Percentiles rank a stretch among this genome's conserved stretches.
These are phyloP conservation scores for Phytophthora syringae DNA, from an alignment of 352 stramenopile species.

Conservation along the genomic window DNA sequence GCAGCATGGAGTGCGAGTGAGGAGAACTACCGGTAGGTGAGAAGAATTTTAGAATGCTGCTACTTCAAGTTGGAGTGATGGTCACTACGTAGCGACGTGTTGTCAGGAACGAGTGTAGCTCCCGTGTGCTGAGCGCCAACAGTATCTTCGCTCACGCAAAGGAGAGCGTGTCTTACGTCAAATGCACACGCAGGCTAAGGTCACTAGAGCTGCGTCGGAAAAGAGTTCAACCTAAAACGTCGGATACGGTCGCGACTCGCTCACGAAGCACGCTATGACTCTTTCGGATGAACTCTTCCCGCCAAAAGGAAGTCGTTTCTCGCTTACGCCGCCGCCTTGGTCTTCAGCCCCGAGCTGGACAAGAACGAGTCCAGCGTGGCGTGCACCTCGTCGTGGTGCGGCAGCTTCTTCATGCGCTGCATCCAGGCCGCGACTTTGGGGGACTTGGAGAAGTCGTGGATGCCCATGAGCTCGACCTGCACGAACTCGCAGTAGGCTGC, in stretches of 20 bases:
- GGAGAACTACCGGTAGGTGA: neutral
- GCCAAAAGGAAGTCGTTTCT: too few relatives aligned
- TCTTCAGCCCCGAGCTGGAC: constrained; percentile 31
- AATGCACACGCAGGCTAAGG: too few relatives aligned
- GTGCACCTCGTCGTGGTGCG: constrained; percentile 43
- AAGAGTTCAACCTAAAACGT: too few relatives aligned
- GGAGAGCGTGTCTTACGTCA: neutral
- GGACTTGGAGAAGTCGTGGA: constrained; percentile 39
- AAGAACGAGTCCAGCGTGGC: constrained; percentile 43
- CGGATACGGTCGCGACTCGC: too few relatives aligned
- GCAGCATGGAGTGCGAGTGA: too few relatives aligned
- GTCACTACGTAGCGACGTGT: neutral
- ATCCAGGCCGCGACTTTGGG: constrained; percentile 38
- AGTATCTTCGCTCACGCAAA: too few relatives aligned
- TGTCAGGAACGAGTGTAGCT: too few relatives aligned
- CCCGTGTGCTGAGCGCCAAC: too few relatives aligned
- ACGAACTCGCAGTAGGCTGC: constrained; percentile 55
- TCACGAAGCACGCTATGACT: too few relatives aligned
- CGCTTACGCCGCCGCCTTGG: constrained; percentile 18
- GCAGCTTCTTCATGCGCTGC: constrained; percentile 39
- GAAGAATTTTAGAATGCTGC: too few relatives aligned
- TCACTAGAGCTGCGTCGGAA: too few relatives aligned
- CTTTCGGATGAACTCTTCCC: too few relatives aligned
- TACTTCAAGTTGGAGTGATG: constrained; percentile 6
- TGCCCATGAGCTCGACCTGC: constrained; percentile 41